Base-by-base conservation (phyloP, 2,329 filamentous ascomycete species). In the Talaromyces piceae region DNA sequence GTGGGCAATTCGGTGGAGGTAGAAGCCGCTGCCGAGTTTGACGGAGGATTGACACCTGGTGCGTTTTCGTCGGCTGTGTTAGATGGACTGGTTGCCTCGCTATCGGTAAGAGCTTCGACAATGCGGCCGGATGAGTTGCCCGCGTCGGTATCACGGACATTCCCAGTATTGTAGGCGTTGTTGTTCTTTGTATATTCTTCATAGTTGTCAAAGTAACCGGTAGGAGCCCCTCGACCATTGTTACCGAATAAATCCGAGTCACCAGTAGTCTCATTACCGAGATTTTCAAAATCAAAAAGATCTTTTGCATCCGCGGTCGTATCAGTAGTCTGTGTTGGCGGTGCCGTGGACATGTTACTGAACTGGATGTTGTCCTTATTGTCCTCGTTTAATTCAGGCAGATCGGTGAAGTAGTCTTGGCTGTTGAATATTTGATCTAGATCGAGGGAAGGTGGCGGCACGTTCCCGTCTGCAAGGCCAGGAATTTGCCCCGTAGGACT, bases 401-500 rank as follows among this genome's bases (percentile, higher is more conserved):
- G 61, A 47, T 74, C 71, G 20, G 73, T 71, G 55, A 80, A 80
- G 58, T 77, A 80, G 56, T 81, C 77, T 23, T 76, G 69, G 50
- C 68, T 75, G 56, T 79, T 76, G 54, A 82, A 76, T 54, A 82
- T 79, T n/a, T 72, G 69, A 56, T 81, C 77, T 2, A 82, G 71
- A 54, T 82, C 79, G 31, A 81, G 70, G 3, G 69, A 65, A 1
- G 72, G 70, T 23, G 70, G 70, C 4, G 67, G 68, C 2, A 77
- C 64, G 30, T 60, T 67, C 12, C 65, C 65, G 31, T 72, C 68
- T 28, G 59, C 61, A 4, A 93, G 67, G 4, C 87, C 87, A 1
- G 88, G 87, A 30, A 95, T 87, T 13, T 80, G 79, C 4, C 88
- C 89, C 0, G 82, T 87, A 0, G 90, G 90, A 61, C 85, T 91